Conservation (phyloP, 352 stramenopile species). For the Phytophthora citrophthora region DNA sequence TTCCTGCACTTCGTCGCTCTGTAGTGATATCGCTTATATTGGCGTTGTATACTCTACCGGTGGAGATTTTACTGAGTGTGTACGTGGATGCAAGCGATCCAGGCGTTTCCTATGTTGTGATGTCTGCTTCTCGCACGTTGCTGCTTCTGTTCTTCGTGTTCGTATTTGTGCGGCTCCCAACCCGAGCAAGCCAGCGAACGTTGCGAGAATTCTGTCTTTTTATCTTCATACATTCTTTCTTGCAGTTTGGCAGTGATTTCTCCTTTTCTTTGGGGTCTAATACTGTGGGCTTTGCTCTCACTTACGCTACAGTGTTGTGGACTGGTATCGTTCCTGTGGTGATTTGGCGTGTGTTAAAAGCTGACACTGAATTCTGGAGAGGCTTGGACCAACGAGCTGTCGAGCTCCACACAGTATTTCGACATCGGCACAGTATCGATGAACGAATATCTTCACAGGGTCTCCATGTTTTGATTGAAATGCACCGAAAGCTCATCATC, state of each 20-base stretch:
- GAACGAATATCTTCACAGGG: slow-evolving; percentile 48
- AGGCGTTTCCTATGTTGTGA: background rate
- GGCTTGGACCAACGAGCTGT: slow-evolving; percentile 48
- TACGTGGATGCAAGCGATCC: slow-evolving; percentile 11
- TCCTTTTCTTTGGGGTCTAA: slow-evolving; percentile 38
- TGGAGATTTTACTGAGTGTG: slow-evolving; percentile 38
- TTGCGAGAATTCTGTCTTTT: slow-evolving; percentile 57
- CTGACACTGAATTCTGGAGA: slow-evolving; percentile 72
- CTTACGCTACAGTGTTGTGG: slow-evolving; percentile 42
- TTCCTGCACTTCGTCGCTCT: slow-evolving; percentile 44
- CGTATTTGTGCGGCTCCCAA: slow-evolving; percentile 43
- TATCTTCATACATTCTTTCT: slow-evolving; percentile 38
- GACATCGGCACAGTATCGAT: slow-evolving; percentile 38
- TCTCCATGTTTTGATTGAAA: slow-evolving; percentile 60
- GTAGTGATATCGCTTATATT: slow-evolving; percentile 39
- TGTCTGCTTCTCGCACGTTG: slow-evolving; percentile 27
- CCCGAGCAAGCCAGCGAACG: slow-evolving; percentile 45
- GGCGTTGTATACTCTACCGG: slow-evolving; percentile 45
- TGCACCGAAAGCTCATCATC: slow-evolving; percentile 51
- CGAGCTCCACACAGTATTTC: slow-evolving; percentile 41
- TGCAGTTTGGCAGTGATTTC: slow-evolving; percentile 38
- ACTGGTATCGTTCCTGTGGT: slow-evolving; percentile 39
- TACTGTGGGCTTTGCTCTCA: slow-evolving; percentile 40
- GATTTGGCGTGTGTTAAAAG: slow-evolving; percentile 50
- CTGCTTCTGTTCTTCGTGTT: slow-evolving; percentile 48